Evolutionary conservation across 768 basidiomycete genomes (phyloP).

Genomic region (Pholiota conissans): DNA sequence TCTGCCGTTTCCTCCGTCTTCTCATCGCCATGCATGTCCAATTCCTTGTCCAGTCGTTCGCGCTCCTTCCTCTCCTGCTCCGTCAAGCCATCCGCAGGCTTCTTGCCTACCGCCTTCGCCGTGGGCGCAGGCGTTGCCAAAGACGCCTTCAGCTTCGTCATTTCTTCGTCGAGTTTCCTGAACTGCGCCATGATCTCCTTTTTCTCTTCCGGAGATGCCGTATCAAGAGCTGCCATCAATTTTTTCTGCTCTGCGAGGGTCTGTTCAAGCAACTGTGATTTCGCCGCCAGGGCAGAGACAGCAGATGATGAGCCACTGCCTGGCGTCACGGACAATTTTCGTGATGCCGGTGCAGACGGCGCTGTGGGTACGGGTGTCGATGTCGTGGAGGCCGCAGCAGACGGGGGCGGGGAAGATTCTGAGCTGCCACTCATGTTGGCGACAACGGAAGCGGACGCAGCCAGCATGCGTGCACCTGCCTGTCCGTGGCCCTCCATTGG

Average conservation of each 20-base stretch:
- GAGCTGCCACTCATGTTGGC: constrained; percentile 55
- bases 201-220: constrained; percentile 71
- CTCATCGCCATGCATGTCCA: constrained; percentile 58
- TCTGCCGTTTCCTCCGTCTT: constrained; percentile 54
- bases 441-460: constrained; percentile 76
- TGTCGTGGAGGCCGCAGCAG: constrained; percentile 14
- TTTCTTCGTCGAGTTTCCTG: constrained; percentile 77
- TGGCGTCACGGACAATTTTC: constrained; percentile 10
- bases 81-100: constrained; percentile 22
- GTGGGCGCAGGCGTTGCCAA: constrained; percentile 27
- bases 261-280: constrained; percentile 75
- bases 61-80: constrained; percentile 58
- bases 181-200: constrained; percentile 75
- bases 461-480: constrained; percentile 73
- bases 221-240: constrained; percentile 69
- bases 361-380: constrained; percentile 15
- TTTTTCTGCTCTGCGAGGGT: constrained; percentile 89
- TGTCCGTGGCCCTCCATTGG: constrained; percentile 91
- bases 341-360: constrained; percentile 6
- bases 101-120: constrained; percentile 18
- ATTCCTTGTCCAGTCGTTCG: constrained; percentile 78
- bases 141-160: constrained; percentile 46
- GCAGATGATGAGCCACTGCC: constrained; percentile 6
- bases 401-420: constrained; percentile 19
- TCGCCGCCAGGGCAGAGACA: constrained; percentile 58